Percentiles rank a stretch among this genome's conserved stretches.
Conservation (phyloP, 2,329 filamentous ascomycete genomes). For the Cercospora zeae-maydis region DNA sequence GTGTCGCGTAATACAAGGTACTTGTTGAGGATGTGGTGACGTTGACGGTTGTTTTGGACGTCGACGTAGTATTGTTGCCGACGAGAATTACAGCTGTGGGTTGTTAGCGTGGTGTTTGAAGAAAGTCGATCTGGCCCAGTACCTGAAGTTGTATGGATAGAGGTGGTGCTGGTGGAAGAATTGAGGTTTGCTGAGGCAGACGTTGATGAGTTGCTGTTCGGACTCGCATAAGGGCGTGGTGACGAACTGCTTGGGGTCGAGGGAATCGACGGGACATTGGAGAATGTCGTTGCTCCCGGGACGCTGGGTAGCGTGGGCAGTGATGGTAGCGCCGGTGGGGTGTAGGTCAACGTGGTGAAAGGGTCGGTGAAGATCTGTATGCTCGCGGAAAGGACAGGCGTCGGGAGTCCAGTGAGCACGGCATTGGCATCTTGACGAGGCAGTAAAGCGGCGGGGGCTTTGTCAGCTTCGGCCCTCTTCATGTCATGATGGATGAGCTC, state of each 20-base stretch:
- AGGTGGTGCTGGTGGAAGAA: constrained; percentile 12
- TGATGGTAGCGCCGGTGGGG: constrained; percentile 13
- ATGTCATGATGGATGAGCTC: neutral
- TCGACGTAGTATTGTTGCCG: constrained; percentile 21
- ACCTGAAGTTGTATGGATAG: constrained; percentile 30
- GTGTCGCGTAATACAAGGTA: constrained; percentile 27
- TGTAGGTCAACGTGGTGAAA: constrained; percentile 12
- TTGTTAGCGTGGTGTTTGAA: constrained; percentile 11
- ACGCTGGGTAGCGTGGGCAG: constrained; percentile 13
- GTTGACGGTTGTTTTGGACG: constrained; percentile 23
- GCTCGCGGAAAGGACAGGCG: neutral
- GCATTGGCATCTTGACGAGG: constrained; percentile 24
- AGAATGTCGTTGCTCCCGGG: constrained; percentile 15
- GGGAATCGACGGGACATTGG: constrained; percentile 8
- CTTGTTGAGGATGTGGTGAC: constrained; percentile 15
- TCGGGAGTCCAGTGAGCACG: neutral
- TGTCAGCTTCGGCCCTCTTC: constrained; percentile 19
- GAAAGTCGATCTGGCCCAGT: neutral
- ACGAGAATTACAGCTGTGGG: constrained; percentile 21
- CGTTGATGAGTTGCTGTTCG: constrained; percentile 11
- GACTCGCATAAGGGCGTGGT: constrained; percentile 3
- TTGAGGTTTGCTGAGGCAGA: neutral
- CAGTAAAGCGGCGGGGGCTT: constrained; percentile 19
- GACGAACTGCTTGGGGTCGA: constrained; percentile 7
- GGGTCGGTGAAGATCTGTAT: constrained; percentile 11